Base-by-base conservation (phyloP, 2,329 filamentous ascomycete species). In the Trichoderma semiorbis region DNA sequence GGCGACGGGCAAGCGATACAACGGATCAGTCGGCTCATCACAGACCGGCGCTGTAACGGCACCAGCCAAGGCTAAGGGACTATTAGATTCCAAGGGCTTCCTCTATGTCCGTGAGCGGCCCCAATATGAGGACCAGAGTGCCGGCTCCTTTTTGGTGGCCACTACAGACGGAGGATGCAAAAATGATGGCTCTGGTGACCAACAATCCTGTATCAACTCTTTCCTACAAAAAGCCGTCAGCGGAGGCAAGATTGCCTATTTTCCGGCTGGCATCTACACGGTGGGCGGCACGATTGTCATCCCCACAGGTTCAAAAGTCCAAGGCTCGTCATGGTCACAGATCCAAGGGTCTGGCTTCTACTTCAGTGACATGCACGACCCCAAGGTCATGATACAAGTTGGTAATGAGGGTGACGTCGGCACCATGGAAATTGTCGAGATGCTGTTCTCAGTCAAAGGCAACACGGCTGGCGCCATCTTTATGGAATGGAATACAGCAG, bases 361-460 rank as follows among this genome's bases (percentile, higher is more conserved):
- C 34, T 62, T 62, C 21, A 8, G 11, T 0, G 34, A 62, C n/a
- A 24, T 47, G n/a, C 24, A 64, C 21, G 26, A 34, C 21, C 43
- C 39, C 18, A 47, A 64, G 18, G 61, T 64, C 36, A n/a, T 64
- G 43, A n/a, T 67, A 7, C 43, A 53, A 12, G 64, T 53, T 21
- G 64, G 64, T 3, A 67, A 21, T 2, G 26, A 34, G 5, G 64
- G 64, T 11, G 64, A 55, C 6, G 3, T 67, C 21, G 64, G 43
- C 26, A 57, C 14, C 4, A 89, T 93, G 36, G 91, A 94, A 78
- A 91, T 93, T 75, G 88, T 86, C 66, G 91, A 93, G 77, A 79
- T 92, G 50, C 86, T 93, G 72, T 88, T 94, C 75, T 86, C 89
- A 74, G 91, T 88, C 63, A 84, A 85, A 75, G 91, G 92, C 2